Evolutionary conservation across 2,329 filamentous ascomycete genomes (phyloP), one percentile per base, ranked within the genome.

Genomic region (Diaporthe eres): DNA sequence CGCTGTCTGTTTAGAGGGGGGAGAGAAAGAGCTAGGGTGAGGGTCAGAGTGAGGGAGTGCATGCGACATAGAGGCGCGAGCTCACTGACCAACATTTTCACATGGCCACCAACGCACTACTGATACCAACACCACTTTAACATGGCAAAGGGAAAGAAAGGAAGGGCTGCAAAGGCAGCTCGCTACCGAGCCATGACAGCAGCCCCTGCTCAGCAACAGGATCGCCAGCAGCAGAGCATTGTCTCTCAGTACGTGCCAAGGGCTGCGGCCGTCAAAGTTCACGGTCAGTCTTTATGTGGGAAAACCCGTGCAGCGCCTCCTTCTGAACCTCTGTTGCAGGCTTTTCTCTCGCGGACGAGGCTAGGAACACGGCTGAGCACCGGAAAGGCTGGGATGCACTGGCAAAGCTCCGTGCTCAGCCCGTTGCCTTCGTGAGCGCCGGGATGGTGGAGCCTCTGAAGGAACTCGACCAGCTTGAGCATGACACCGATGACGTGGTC

Each of bases 341-440:
- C 42, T 85, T 86, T 72, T 84, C 84, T 8, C 83, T 88, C 78
- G 85, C 84, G 71, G 87, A 90, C 28, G 86, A 90, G 80, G 89
- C 88, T 75, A 84, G 86, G 72, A 86, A 88, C 75, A 90, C 89
- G 2, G 84, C 85, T 28, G 86, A 87, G 71, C 86, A 87, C 68
- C 83, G 84, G 47, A 84, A 84, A 0, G 78, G 79, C n/a, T 86
- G 84, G 84, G 83, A 81, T 22, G 78, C 80, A 44, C 85, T 84
- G 74, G 81, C 82, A 28, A 86, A 83, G 65, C 82, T 92, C 13
- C 85, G 90, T 72, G 82, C 85, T 58, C 85, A 84, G 57, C 90
- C 90, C 1, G 85, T 92, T 5, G 77, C 77, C 0, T 92, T 92
- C 74, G 82, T 90, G 63, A 91, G 89, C 76, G 87, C 86, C n/a